A percentile compares a stretch with the other conserved stretches of the same genome.
Conservation (phyloP, 164 flowering plant species). For the Magnolia sinica region DNA sequence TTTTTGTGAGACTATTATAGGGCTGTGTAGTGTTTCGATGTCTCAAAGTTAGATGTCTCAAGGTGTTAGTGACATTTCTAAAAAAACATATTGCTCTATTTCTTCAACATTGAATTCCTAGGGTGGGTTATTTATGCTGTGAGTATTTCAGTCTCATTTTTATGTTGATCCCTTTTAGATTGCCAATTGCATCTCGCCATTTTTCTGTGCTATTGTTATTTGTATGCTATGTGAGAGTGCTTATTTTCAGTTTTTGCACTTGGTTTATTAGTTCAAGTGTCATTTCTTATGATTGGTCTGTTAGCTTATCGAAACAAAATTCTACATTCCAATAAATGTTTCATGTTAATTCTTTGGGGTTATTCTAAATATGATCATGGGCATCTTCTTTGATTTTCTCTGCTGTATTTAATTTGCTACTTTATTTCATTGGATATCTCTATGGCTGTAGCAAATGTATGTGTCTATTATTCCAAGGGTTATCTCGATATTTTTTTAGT, state of each 20-base stretch:
- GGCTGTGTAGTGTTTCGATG: not conserved
- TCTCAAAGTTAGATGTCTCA: not conserved
- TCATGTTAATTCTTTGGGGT: too few relatives aligned
- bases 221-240: not conserved
- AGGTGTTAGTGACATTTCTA: not conserved
- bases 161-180: too few relatives aligned
- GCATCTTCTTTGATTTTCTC: not conserved
- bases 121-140: too few relatives aligned
- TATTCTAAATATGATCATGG: not conserved
- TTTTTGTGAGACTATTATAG: not conserved
- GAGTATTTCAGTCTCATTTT: too few relatives aligned
- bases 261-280: not conserved
- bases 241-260: not conserved
- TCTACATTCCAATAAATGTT: too few relatives aligned
- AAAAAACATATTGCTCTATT: not conserved
- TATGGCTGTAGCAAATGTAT: not conserved
- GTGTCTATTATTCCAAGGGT: not conserved
- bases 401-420: not conserved
- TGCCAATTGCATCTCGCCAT: not conserved
- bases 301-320: too few relatives aligned
- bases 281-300: not conserved
- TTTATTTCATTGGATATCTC: not conserved
- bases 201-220: not conserved
- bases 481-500: not conserved
- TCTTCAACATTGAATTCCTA: not conserved